A percentile compares a stretch with the other conserved stretches of the same genome.
Conservation (phyloP, 805 yeast genomes). For the Candida montana region DNA sequence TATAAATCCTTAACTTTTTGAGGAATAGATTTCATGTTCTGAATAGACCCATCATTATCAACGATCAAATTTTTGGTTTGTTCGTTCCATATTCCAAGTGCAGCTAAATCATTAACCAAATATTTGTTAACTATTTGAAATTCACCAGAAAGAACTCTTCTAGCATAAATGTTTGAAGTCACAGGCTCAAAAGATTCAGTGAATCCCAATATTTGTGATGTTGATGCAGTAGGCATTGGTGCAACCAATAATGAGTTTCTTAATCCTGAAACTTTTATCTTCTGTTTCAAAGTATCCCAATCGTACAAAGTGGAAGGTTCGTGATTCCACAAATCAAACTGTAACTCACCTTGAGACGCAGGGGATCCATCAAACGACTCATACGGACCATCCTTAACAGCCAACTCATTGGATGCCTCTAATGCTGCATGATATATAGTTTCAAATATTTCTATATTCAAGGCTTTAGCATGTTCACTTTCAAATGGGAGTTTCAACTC, state of each 20-base stretch:
- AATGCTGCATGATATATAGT: conserved; percentile 92
- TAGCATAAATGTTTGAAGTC: conserved; percentile 88
- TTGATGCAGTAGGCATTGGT: conserved; percentile 98
- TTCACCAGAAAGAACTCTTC: conserved; percentile 92
- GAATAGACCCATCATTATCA: conserved; percentile 80
- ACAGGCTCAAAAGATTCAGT: conserved; percentile 96
- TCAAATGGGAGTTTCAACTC: conserved; percentile 78
- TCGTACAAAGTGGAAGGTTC: conserved; percentile 79
- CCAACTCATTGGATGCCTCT: conserved; percentile 80
- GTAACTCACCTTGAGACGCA: conserved; percentile 75
- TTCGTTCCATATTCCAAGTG: conserved; percentile 78
- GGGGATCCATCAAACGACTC: conserved; percentile 82
- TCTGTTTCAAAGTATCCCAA: conserved; percentile 68
- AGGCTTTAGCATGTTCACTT: conserved; percentile 61
- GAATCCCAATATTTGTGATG: conserved; percentile 91
- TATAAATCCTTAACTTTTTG: conserved; percentile 63
- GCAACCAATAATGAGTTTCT: conserved; percentile 87
- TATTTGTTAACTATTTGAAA: conserved; percentile 90
- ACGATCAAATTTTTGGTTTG: conserved; percentile 74
- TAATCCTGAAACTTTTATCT: conserved; percentile 60
- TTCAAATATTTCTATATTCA: conserved; percentile 84
- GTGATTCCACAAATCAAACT: conserved; percentile 81
- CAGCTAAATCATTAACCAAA: conserved; percentile 70
- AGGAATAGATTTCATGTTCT: conserved; percentile 69
- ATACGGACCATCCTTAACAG: conserved; percentile 64